A percentile compares a stretch with the other conserved stretches of the same genome.
Evolutionary conservation across 805 yeast species (phyloP).

Genomic region (Starmerella cellae): DNA sequence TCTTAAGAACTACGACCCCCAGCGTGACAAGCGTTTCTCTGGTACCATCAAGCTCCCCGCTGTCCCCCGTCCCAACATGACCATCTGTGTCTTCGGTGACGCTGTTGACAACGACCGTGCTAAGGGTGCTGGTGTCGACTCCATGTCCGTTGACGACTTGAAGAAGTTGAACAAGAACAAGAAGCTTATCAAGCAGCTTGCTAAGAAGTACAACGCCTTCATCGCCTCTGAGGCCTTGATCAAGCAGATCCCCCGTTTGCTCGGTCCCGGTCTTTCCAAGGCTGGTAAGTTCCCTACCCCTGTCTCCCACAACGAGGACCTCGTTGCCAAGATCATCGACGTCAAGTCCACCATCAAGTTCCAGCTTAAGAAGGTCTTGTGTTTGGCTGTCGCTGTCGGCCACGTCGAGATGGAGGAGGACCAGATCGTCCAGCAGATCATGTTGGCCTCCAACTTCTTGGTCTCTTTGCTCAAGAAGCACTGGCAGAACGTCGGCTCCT

Average conservation of each 20-base stretch:
- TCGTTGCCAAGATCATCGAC: conserved; percentile 88
- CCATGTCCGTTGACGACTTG: conserved; percentile 99
- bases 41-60: conserved; percentile 96
- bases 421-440: conserved; percentile 87
- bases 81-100: conserved; percentile 99
- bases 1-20: conserved; percentile 99
- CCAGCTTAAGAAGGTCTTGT: conserved; percentile 99
- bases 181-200: conserved; percentile 98
- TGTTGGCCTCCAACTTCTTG: conserved; percentile 98
- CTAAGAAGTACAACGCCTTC: conserved; percentile 99
- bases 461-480: conserved; percentile 98
- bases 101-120: conserved; percentile 99
- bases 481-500: conserved; percentile 99
- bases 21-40: conserved; percentile 99
- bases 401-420: conserved; percentile 99
- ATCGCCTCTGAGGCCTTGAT: conserved; percentile 98
- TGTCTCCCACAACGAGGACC: conserved; percentile 98
- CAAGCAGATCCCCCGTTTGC: conserved; percentile 99
- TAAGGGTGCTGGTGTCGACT: conserved; percentile 96
- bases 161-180: conserved; percentile 99
- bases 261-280: conserved; percentile 99
- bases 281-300: conserved; percentile 99
- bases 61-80: conserved; percentile 99
- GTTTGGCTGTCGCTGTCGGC: conserved; percentile 99
- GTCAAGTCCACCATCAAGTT: conserved; percentile 99